Base-by-base conservation (phyloP, 768 basidiomycete species). In the Pleurotus sapidus region DNA sequence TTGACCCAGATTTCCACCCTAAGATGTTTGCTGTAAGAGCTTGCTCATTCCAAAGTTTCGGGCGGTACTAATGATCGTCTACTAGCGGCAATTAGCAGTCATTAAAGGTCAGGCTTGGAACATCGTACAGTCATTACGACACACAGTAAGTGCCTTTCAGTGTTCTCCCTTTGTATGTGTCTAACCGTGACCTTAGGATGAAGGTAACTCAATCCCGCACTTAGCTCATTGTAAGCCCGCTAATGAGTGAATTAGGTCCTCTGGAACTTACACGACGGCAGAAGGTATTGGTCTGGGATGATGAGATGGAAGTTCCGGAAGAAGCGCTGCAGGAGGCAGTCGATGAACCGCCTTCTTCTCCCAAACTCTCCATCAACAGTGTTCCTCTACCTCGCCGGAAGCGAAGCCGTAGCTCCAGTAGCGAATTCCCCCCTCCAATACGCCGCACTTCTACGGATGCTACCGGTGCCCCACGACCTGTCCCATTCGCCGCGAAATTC, bases 101-200 rank as follows among this genome's bases (percentile, higher is more conserved):
- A 88, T 96, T 58, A 95, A 95, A 73, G 93, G 81, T 11, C 93
- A 95, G 68, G 93, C 90, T 42, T 93, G 88, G 83, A 94, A 95
- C 63, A 88, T 95, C 38, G 80, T 95, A 2, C 89, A 94, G 67
- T 93, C 90, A 1, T 72, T 94, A 50, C 87, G 81, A 63, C 92
- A 94, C 67, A 67, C 75, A 17, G 91, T 91, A 66, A 68, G 87
- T 77, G n/a, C 5, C 7, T 8, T 14, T 27, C 9, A 42, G 53
- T 55, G 46, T 23, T 37, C 51, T 8, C 49, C 57, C 51, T n/a
- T 11, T 23, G 27, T 34, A 49, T 57, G 30, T 46, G 39, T 20
- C 23, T 61, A n/a, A 43, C 58, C 43, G 49, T 11, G 50, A 7
- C 50, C 46, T 17, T 63, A 91, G 89, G 90, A 91, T 67, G 89